Evolutionary conservation across 169 alveolate species (phyloP), one percentile per base, ranked within the genome.

Genomic region (Perkinsus olseni): DNA sequence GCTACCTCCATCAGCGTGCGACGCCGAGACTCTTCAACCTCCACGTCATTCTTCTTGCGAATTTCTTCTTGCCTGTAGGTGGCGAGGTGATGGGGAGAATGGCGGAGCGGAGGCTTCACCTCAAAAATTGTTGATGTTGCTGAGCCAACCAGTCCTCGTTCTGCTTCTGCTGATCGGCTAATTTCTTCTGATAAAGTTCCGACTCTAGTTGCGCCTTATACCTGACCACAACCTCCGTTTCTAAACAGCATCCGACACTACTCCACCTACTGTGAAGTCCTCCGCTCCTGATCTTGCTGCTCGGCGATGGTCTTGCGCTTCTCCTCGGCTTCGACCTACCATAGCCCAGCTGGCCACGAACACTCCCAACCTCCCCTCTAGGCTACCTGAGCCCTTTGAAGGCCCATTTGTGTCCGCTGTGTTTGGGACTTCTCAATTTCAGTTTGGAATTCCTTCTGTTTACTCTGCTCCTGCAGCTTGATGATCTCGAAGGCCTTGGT

Each of bases 401-500:
- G 74, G 40, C 31, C 39, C 91, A 93, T 74, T 74, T 94, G 96
- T 31, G 95, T 94, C 37, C 93, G 74, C 38, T 94, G 96, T 91
- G 92, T 74, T 0, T 95, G 37, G 20, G 97, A 95, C 96, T 97
- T 97, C 90, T 97, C 98, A 95, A 96, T 97, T 91, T 97, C 97
- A 74, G 95, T 96, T 93, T 98, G 98, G 38, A 97, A 94, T 94
- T 99, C 99, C 96, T 98, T 98, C 94, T 98, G 99, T 94, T 96
- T 96, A 36, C 99, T 98, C 94, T 97, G 96, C 94, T 99, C 99
- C 95, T 98, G 99, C 92, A 98, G 96, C 94, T 98, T 97, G 51
- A 99, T 98, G 37, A 98, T 94, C 93, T 98, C 99, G 92, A 98
- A 98, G 31, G 99, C 99, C 95, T 98, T 95, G 39, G 97, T 97